Base-by-base conservation (phyloP, 495 filamentous ascomycete species). In the Xylona heveae region DNA sequence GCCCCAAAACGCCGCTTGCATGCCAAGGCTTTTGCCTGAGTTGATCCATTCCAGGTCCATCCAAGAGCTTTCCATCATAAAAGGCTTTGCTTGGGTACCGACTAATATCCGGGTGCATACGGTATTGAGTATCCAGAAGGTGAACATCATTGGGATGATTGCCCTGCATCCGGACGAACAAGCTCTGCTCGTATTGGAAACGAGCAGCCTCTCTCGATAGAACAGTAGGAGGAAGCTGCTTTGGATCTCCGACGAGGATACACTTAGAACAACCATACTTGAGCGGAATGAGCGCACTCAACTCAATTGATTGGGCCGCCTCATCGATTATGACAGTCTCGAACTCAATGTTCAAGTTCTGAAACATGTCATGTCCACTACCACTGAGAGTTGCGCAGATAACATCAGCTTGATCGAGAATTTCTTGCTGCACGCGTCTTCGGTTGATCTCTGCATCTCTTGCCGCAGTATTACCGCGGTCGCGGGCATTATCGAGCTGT, bases 281-380 rank as follows among this genome's bases (percentile, higher is more conserved):
- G 17, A 97, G 64, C 4, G 88, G 88, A 40, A 97, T 97, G 14
- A 97, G 66, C 12, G 90, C 84, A 44, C 83, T 92, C 49, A 97
- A 62, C 54, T 97, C 88, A 40, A 97, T 88, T 38, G 82, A 97
- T 58, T 97, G 88, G 13, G 88, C 88, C 2, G 88, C 88, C 60
- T 97, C 88, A 44, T 97, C 88, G 44, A 97, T 92, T 44, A 97
- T 76, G 38, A 97, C 88, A 0, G 88, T 94, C 52, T 97, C 88
- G 40, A 97, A 95, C 49, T 95, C 88, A 32, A 95, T 81, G 42
- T 78, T 84, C 30, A 95, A 53, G 41, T 72, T 74, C 52, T 83
- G 82, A 57, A 97, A 91, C 74, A 97, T 93, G 31, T 97, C 90
- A 42, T 95, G 90, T 10, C 88, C 88, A 52, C 77, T 84, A 33